Evolutionary conservation across 441 rosid genomes (phyloP).

Genomic region (Populus hybrid): DNA sequence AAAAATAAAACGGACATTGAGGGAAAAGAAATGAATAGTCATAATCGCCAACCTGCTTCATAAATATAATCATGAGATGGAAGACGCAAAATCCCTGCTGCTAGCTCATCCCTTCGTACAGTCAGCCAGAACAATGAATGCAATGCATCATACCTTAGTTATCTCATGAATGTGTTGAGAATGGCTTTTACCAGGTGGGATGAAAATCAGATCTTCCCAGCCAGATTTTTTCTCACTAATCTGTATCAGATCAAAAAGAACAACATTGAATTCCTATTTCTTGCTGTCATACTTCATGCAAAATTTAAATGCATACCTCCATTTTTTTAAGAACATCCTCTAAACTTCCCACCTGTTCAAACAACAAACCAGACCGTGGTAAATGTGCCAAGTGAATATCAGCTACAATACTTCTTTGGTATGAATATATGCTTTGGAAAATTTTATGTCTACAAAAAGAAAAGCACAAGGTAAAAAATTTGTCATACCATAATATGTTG

Average conservation of each 20-base stretch:
- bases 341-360: constrained; percentile 73
- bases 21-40: constrained; percentile 3
- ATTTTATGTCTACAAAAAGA: neutral
- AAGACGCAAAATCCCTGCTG: constrained; percentile 4
- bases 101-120: constrained; percentile 12
- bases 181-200: constrained; percentile 88
- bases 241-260: constrained; percentile 30
- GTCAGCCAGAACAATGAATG: constrained; percentile 12
- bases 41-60: constrained; percentile 13
- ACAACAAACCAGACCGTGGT: constrained; percentile 7
- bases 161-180: constrained; percentile 78
- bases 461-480: constrained; percentile 1
- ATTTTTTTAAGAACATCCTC: constrained; percentile 85
- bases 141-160: constrained; percentile 30
- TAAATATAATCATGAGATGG: neutral
- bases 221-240: constrained; percentile 75
- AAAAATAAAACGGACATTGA: neutral
- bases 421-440: neutral
- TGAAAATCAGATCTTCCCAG: constrained; percentile 87
- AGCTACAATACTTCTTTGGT: neutral
- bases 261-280: constrained; percentile 11
- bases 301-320: constrained; percentile 53
- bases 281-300: neutral
- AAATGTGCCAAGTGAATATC: neutral
- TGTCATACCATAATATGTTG: constrained; percentile 76